phyloP scores from a whole-genome alignment of 2,329 filamentous ascomycete genomes.

The Dendrostoma leiphaemia region DNA sequence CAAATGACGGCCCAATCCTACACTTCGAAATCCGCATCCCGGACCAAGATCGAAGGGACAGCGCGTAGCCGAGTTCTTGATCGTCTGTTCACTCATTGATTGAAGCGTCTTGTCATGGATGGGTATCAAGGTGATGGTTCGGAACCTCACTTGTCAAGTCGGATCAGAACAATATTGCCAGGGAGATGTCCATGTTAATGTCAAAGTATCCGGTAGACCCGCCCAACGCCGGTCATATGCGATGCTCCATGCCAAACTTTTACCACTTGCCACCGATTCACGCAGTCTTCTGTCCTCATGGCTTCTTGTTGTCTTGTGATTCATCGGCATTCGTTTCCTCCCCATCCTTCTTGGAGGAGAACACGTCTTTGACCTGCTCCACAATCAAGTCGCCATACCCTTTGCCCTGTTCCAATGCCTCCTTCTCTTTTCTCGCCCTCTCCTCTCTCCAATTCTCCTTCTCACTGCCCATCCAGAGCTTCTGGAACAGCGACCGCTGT shows the following conservation, averaged over 20 bases:
- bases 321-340: too few relatives aligned
- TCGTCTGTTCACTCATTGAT: too few relatives aligned
- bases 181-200: background rate
- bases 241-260: background rate
- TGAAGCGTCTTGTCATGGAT: too few relatives aligned
- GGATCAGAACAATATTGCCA: background rate
- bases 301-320: conserved; percentile 24
- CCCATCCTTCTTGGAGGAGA: conserved; percentile 23
- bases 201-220: background rate
- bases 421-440: conserved; percentile 49
- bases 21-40: too few relatives aligned
- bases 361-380: conserved; percentile 57
- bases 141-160: too few relatives aligned
- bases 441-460: conserved; percentile 52
- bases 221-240: background rate
- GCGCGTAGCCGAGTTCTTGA: too few relatives aligned
- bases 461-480: conserved; percentile 59
- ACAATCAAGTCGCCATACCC: conserved; percentile 56
- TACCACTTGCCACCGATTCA: background rate
- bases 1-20: too few relatives aligned
- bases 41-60: too few relatives aligned
- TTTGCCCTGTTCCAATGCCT: conserved; percentile 53
- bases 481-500: conserved; percentile 35
- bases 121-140: too few relatives aligned
- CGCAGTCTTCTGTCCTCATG: conserved; percentile 11